A percentile compares a stretch with the other conserved stretches of the same genome.
Conservation (phyloP, 805 yeast genomes). For the Cyberlindnera misumaiensis region DNA sequence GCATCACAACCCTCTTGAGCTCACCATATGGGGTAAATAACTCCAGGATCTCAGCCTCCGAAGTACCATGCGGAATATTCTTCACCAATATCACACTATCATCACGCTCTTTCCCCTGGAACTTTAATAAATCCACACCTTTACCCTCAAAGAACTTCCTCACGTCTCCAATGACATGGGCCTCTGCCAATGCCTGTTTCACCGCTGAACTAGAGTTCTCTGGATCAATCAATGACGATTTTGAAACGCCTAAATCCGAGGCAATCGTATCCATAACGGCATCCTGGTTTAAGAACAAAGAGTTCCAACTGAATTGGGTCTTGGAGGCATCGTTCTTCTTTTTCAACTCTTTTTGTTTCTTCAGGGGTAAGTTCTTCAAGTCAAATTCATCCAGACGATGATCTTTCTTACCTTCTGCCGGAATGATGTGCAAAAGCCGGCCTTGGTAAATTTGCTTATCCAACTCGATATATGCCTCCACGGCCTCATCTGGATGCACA, state of each 20-base stretch:
- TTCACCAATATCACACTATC: conserved; percentile 79
- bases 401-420: conserved; percentile 76
- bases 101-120: conserved; percentile 60
- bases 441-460: conserved; percentile 95
- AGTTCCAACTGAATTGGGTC: conserved; percentile 90
- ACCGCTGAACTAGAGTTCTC: conserved; percentile 85
- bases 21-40: conserved; percentile 77
- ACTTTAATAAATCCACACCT: conserved; percentile 78
- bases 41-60: conserved; percentile 72
- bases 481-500: conserved; percentile 62
- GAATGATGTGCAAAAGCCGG: conserved; percentile 79
- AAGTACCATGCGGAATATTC: conserved; percentile 87
- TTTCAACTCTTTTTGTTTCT: conserved; percentile 82
- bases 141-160: conserved; percentile 77
- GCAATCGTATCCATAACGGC: conserved; percentile 92
- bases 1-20: conserved; percentile 76
- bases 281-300: conserved; percentile 82
- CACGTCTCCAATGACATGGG: conserved; percentile 89
- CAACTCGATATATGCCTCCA: conserved; percentile 59
- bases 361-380: conserved; percentile 81
- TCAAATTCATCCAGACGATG: conserved; percentile 89
- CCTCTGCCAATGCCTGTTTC: conserved; percentile 95
- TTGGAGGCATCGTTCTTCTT: conserved; percentile 80
- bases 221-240: conserved; percentile 82
- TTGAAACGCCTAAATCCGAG: conserved; percentile 69